Percentiles rank a stretch among this genome's conserved stretches.
These are phyloP conservation scores for Fusarium illudens DNA, from an alignment of 2,329 filamentous ascomycete species.

Conservation along the genomic window DNA sequence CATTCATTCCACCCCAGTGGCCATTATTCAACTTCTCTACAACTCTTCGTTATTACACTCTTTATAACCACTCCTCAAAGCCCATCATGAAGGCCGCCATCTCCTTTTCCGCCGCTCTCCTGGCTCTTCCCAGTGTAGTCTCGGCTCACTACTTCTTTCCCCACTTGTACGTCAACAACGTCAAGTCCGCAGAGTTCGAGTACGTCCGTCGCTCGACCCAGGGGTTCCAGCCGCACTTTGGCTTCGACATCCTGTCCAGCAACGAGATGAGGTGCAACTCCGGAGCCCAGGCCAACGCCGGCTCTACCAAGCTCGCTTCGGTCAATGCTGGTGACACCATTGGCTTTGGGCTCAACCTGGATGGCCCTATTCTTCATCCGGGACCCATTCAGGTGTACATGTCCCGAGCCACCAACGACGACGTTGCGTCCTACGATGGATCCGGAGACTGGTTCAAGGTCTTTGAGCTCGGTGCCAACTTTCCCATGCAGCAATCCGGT, in stretches of 20 bases:
- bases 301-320: neutral
- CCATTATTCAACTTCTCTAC: neutral
- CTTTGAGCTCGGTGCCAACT: conserved; percentile 6
- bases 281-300: conserved; percentile 2
- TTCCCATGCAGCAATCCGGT: neutral
- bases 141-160: neutral
- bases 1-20: neutral
- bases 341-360: neutral
- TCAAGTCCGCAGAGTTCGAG: neutral
- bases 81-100: neutral
- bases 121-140: neutral
- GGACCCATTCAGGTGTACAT: conserved; percentile 10
- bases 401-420: conserved; percentile 1
- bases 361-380: conserved; percentile 1
- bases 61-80: neutral
- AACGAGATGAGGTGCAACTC: conserved; percentile 9
- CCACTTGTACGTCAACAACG: neutral
- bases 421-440: conserved; percentile 5
- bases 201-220: neutral
- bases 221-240: conserved; percentile 2
- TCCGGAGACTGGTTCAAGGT: conserved; percentile 15
- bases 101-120: neutral
- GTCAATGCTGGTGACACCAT: neutral
- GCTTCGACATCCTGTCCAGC: conserved; percentile 6
- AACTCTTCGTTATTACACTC: neutral